Conservation (phyloP, 2,329 filamentous ascomycete species). For the Botrytis fabae region DNA sequence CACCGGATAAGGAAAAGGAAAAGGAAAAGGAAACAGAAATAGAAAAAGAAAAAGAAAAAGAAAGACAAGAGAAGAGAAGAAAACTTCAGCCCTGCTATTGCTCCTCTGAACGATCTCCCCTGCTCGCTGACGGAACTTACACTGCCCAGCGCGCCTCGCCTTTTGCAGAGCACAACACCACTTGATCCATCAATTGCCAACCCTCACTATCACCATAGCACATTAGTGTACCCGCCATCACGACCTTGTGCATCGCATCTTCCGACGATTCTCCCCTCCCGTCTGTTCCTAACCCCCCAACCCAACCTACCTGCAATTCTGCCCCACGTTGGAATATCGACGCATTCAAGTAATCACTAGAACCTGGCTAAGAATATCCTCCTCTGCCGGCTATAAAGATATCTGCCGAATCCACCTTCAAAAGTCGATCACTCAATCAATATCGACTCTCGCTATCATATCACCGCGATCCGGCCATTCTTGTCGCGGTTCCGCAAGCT, state of each 20-base stretch:
- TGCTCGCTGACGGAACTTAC: slow-evolving; percentile 5
- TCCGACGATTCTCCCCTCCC: slow-evolving; percentile 14
- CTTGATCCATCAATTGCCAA: neutral
- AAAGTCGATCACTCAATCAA: slow-evolving; percentile 1
- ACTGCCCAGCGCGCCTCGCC: slow-evolving; percentile 7
- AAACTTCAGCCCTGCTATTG: slow-evolving; percentile 19
- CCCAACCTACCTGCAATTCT: neutral
- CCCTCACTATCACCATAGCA: neutral
- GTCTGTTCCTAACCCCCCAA: neutral
- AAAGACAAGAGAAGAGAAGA: neutral
- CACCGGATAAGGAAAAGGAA: neutral
- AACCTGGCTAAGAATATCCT: slow-evolving; percentile 4
- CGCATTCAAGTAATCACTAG: neutral
- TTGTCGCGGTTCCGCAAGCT: neutral
- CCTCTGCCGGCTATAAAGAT: slow-evolving; percentile 15
- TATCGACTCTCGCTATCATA: neutral
- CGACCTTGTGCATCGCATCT: slow-evolving; percentile 9
- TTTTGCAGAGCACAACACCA: neutral
- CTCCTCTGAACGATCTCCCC: slow-evolving; percentile 5
- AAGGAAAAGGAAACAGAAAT: too few relatives aligned
- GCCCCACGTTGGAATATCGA: slow-evolving; percentile 8
- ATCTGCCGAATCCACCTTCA: slow-evolving; percentile 16
- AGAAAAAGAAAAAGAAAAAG: neutral
- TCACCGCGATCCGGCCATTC: slow-evolving; percentile 2
- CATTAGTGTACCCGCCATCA: slow-evolving; percentile 7